These are phyloP conservation scores for Phlyctochytrium bullatum DNA, from an alignment of 192 early-diverging fungal species.

Conservation along the genomic window DNA sequence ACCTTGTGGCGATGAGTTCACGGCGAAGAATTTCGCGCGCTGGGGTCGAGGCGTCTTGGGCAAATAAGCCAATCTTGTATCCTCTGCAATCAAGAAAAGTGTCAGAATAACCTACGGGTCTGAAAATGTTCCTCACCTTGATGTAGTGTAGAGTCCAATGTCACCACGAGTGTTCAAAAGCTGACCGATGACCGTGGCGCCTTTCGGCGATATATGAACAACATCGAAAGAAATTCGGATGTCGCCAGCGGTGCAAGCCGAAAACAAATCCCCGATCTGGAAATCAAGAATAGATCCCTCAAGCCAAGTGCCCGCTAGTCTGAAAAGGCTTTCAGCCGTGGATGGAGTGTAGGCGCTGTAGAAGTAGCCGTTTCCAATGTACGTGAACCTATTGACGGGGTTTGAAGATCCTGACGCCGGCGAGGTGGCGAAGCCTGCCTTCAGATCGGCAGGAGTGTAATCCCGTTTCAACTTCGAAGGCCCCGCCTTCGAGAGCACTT, in stretches of 20 bases:
- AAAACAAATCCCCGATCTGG: slow-evolving; percentile 31
- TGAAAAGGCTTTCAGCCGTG: slow-evolving; percentile 12
- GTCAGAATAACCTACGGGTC: too few species aligned
- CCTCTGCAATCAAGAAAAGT: background rate
- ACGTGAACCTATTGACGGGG: slow-evolving; percentile 6
- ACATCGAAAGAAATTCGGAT: slow-evolving; percentile 22
- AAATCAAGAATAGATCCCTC: slow-evolving; percentile 26
- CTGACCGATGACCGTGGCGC: slow-evolving; percentile 24
- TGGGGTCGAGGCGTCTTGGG: background rate
- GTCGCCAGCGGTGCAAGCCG: slow-evolving; percentile 19
- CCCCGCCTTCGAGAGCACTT: slow-evolving; percentile 10
- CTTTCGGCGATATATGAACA: slow-evolving; percentile 1
- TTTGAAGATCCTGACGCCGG: background rate
- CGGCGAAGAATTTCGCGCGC: background rate
- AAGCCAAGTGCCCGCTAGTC: slow-evolving; percentile 19
- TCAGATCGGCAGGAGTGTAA: background rate
- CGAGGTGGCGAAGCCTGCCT: background rate
- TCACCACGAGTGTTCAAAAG: background rate
- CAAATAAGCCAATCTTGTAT: background rate
- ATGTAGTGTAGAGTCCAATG: slow-evolving; percentile 16
- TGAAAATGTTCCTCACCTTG: background rate
- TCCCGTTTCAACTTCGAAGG: background rate
- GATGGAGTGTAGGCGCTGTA: slow-evolving; percentile 13
- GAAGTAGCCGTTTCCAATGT: slow-evolving; percentile 31
- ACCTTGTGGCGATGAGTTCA: background rate